Evolutionary conservation across 257 asterid species (phyloP).

Genomic region (Nemophila menziesii): DNA sequence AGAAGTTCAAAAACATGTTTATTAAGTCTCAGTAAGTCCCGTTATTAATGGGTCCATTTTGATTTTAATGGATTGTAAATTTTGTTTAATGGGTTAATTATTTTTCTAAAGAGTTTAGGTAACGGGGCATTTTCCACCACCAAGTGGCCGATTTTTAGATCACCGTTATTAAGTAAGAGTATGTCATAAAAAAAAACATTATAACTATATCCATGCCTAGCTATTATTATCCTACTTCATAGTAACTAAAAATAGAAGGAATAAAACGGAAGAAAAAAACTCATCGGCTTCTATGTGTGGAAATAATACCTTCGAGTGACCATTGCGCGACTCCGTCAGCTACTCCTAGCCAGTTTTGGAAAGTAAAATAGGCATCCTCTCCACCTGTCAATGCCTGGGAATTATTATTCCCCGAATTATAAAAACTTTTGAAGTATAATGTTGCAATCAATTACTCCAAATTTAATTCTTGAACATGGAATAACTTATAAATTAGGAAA

Average conservation of each 20-base stretch:
- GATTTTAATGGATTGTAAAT: too few species aligned
- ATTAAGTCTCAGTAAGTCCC: too few species aligned
- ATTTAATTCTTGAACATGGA: not conserved
- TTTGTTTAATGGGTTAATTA: too few species aligned
- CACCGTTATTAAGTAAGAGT: not conserved
- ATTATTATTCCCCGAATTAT: conserved; percentile 45
- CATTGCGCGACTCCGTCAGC: conserved; percentile 86
- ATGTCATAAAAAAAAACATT: too few species aligned
- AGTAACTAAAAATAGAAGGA: not conserved
- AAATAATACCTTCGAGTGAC: conserved; percentile 62
- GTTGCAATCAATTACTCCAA: not conserved
- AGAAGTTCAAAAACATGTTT: too few species aligned
- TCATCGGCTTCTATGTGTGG: not conserved
- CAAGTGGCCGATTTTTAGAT: too few species aligned
- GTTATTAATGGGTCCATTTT: too few species aligned
- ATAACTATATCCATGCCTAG: not conserved
- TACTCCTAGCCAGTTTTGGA: conserved; percentile 70
- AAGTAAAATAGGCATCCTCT: conserved; percentile 77
- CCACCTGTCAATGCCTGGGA: conserved; percentile 98
- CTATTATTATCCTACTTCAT: not conserved
- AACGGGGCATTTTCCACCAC: too few species aligned
- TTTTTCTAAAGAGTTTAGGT: too few species aligned
- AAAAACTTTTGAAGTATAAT: not conserved
- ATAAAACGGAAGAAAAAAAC: too few species aligned
- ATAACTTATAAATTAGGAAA: not conserved